These are phyloP conservation scores for Ilex paraguariensis DNA, from an alignment of 305 asterid genomes.

Conservation along the genomic window DNA sequence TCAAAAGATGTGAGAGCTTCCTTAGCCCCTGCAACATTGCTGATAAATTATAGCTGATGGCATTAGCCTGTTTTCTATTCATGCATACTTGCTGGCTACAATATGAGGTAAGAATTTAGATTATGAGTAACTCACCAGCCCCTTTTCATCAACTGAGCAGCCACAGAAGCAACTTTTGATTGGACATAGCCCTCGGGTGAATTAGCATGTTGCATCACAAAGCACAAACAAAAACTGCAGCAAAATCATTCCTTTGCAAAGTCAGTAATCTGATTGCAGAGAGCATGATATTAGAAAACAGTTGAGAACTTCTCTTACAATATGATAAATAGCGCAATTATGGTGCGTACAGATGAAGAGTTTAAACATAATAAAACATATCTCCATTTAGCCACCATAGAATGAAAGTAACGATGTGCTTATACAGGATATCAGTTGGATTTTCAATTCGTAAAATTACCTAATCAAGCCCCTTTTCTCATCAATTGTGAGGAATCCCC, in stretches of 20 bases:
- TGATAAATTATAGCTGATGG: too few species aligned
- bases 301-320: too few species aligned
- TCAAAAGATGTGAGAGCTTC: too few species aligned
- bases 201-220: slow-evolving; percentile 65
- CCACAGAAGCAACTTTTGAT: slow-evolving; percentile 80
- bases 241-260: not conserved
- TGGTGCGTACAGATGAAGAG: too few species aligned
- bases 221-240: slow-evolving; percentile 82
- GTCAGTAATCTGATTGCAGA: not conserved
- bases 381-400: too few species aligned
- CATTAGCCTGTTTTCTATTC: not conserved
- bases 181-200: slow-evolving; percentile 80
- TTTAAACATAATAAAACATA: too few species aligned
- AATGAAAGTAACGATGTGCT: too few species aligned
- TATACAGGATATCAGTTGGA: too few species aligned
- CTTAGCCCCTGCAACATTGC: too few species aligned
- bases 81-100: not conserved
- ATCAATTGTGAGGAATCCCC: slow-evolving; percentile 65
- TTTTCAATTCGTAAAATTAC: slow-evolving; percentile 23
- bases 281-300: too few species aligned
- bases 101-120: slow-evolving; percentile 16
- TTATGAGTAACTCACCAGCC: slow-evolving; percentile 69
- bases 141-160: slow-evolving; percentile 89
- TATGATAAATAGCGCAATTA: too few species aligned
- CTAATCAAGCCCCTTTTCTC: slow-evolving; percentile 70